Evolutionary conservation across 345 rosid species (phyloP), one percentile per base, ranked within the genome.

Genomic region (Eucalyptus marginata): DNA sequence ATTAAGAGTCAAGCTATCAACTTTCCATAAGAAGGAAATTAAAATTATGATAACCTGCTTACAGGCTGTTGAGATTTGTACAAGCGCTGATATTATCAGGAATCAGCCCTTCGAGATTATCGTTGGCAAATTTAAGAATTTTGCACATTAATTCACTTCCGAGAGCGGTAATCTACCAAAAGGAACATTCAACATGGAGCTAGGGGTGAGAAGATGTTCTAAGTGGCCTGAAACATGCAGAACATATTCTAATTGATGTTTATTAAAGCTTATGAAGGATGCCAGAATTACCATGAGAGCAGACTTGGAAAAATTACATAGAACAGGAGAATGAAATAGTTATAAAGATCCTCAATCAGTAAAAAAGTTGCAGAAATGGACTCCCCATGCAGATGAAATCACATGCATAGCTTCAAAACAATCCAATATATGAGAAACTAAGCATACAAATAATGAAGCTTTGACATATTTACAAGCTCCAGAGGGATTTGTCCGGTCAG

Each of bases 381-480:
- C 29, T 27, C 16, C 7, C 15, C 31, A 13, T 13, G 68, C 68
- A 27, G 16, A 62, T 6, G 16, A 62, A 58, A 62, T 62, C 71
- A 64, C 36, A 64, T 29, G 71, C 71, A n/a, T 13, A 64, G 71
- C 18, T 64, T 13, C 71, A n/a, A 64, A 31, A 64, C 8, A 64
- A 12, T 62, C 68, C 33, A 62, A 62, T 29, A 62, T 29, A 62
- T 13, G 71, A 64, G 36, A 29, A 64, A n/a, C 71, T 29, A 64
- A 6, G 71, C 71, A 64, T 95, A 97, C 99, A 97, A 89, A 95
- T 97, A 97, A 91, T 96, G 98, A 87, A 97, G 98, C 91, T 94
- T 96, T 20, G 99, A 94, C 99, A 97, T 97, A 92, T 97, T 96
- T 90, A 98, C 99, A 27, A 96, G 97, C 94, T 96, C 99, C 0